Percentiles rank a stretch among this genome's conserved stretches.
These are phyloP conservation scores for Chlorella sorokiniana DNA, from an alignment of 139 green algal species.

Conservation along the genomic window DNA sequence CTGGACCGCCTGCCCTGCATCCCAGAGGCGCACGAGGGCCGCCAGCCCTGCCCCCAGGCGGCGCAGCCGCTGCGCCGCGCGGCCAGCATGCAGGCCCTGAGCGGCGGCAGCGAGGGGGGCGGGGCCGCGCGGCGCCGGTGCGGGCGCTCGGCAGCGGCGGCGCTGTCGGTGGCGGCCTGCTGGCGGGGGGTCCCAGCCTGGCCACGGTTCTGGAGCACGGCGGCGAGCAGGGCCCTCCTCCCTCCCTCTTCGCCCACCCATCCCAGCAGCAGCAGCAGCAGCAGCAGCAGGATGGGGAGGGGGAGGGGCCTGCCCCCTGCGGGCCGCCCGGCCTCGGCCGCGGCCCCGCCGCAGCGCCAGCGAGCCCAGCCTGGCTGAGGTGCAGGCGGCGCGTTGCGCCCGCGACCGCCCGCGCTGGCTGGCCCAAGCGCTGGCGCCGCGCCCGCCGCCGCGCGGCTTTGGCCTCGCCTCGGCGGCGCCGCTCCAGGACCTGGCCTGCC, in stretches of 20 bases:
- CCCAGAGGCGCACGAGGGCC: neutral
- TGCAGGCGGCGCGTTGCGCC: neutral
- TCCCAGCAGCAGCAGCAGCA: neutral
- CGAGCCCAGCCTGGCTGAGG: neutral
- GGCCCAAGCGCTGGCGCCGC: neutral
- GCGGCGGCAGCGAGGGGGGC: neutral
- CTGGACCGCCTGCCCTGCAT: slow-evolving; percentile 3
- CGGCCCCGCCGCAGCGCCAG: slow-evolving; percentile 14
- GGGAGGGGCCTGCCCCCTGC: neutral
- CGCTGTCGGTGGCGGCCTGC: neutral
- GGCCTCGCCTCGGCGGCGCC: neutral
- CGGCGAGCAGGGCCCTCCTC: too few species aligned
- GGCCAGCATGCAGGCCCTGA: slow-evolving; percentile 12
- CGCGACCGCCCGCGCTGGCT: slow-evolving; percentile 18
- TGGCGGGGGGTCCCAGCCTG: neutral
- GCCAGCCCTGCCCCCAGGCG: neutral
- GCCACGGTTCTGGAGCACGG: slow-evolving; percentile 3
- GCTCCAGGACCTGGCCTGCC: slow-evolving; percentile 28
- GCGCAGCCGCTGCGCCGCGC: neutral
- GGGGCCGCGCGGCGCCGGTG: neutral
- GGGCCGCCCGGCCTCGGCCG: neutral
- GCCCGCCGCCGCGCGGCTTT: slow-evolving; percentile 1
- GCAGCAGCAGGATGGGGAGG: neutral
- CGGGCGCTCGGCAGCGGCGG: neutral
- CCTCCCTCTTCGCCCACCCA: too few species aligned